A percentile compares a stretch with the other conserved stretches of the same genome.
Conservation (phyloP, 108 stramenopile species). For the Skeletonema grethae region DNA sequence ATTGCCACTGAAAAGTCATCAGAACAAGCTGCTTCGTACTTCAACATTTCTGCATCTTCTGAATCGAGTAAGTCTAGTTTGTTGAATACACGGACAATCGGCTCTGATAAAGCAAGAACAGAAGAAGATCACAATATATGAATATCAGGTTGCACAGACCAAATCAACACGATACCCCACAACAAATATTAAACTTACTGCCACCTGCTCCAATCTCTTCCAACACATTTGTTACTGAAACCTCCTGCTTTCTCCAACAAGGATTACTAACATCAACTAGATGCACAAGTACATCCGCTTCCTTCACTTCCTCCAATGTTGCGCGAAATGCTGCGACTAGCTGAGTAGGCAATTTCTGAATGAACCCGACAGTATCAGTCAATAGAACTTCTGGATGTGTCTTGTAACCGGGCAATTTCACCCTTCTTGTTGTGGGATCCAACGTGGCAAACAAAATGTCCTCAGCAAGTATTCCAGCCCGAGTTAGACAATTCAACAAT, state of each 20-base stretch:
- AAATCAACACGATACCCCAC: background rate
- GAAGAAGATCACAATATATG: background rate
- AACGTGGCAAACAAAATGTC: constrained; percentile 96
- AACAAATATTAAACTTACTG: constrained; percentile 16
- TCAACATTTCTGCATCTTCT: constrained; percentile 68
- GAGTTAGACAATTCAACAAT: constrained; percentile 88
- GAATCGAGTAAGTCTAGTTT: constrained; percentile 75
- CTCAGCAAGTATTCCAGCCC: constrained; percentile 95
- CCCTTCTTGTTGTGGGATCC: constrained; percentile 96
- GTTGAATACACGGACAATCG: constrained; percentile 79
- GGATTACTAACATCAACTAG: constrained; percentile 91
- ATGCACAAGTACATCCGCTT: constrained; percentile 93
- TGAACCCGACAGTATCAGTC: constrained; percentile 98
- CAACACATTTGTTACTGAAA: constrained; percentile 69
- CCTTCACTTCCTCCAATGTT: constrained; percentile 93
- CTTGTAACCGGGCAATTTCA: constrained; percentile 88
- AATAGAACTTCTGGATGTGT: constrained; percentile 94
- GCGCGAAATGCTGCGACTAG: constrained; percentile 96
- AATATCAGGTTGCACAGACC: too few relatives aligned
- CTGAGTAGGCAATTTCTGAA: constrained; percentile 96
- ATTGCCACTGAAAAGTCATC: constrained; percentile 70
- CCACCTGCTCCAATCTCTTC: constrained; percentile 73
- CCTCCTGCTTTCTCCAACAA: constrained; percentile 85
- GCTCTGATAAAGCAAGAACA: constrained; percentile 23
- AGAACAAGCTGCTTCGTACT: constrained; percentile 62